Evolutionary conservation across 257 asterid species (phyloP).

Genomic region (Fraxinus pennsylvanica): DNA sequence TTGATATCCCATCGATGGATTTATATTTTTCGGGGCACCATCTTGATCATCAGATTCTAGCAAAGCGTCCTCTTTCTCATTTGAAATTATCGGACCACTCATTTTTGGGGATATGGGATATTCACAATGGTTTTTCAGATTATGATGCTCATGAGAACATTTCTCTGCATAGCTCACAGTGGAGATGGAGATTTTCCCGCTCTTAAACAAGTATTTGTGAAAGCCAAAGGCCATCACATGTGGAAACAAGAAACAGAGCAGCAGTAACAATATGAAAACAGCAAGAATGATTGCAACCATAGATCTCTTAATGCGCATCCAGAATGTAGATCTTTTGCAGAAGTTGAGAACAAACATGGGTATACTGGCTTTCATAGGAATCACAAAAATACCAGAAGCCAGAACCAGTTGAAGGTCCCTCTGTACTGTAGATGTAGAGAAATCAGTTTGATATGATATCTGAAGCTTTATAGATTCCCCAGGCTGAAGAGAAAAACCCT

Average conservation of each 20-base stretch:
- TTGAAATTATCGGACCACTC: constrained; percentile 37
- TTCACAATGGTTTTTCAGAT: constrained; percentile 25
- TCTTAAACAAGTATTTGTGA: constrained; percentile 35
- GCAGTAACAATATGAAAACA: constrained; percentile 43
- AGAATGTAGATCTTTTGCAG: constrained; percentile 62
- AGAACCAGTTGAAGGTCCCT: constrained; percentile 75
- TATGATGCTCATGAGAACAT: constrained; percentile 27
- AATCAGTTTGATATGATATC: constrained; percentile 65
- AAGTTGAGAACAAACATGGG: constrained; percentile 54
- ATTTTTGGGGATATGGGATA: constrained; percentile 33
- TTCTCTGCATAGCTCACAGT: constrained; percentile 28
- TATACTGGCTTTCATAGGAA: constrained; percentile 83
- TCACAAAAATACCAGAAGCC: constrained; percentile 63
- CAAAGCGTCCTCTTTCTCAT: constrained; percentile 38
- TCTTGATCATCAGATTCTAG: constrained; percentile 34
- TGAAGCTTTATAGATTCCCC: constrained; percentile 65
- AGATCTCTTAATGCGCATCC: constrained; percentile 56
- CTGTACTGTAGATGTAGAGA: constrained; percentile 56
- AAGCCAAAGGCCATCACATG: constrained; percentile 31
- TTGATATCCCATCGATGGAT: constrained; percentile 25
- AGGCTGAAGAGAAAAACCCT: constrained; percentile 71
- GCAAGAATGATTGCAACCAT: constrained; percentile 38
- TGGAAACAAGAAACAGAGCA: constrained; percentile 46
- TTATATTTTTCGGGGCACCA: constrained; percentile 23
- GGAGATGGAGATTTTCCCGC: constrained; percentile 37